Percentiles rank a stretch among this genome's conserved stretches.
These are phyloP conservation scores for Sphaerostilbella broomeana DNA, from an alignment of 2,329 filamentous ascomycete species.

Conservation along the genomic window DNA sequence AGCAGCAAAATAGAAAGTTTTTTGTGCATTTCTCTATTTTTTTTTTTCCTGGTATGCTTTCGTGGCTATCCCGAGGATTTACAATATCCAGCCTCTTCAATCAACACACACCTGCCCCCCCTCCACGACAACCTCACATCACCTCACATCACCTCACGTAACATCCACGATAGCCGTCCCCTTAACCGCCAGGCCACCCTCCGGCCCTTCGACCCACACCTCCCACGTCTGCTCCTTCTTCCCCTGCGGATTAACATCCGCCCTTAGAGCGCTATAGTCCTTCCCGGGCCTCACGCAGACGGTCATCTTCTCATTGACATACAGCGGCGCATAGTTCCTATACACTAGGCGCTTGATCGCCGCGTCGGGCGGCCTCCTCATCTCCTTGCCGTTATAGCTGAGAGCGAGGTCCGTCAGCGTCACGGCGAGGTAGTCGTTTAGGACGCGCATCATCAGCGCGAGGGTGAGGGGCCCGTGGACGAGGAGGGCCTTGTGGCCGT, in stretches of 20 bases:
- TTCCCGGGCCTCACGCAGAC: constrained; percentile 56
- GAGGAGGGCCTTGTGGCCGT: constrained; percentile 68
- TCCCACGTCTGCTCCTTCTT: constrained; percentile 41
- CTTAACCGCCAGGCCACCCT: constrained; percentile 58
- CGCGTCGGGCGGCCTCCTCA: too few species aligned
- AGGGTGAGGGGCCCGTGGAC: constrained; percentile 84
- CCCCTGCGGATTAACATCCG: constrained; percentile 36
- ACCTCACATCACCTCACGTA: background rate
- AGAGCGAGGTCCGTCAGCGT: too few species aligned
- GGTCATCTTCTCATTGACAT: constrained; percentile 62
- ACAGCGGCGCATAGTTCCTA: constrained; percentile 74
- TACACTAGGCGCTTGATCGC: constrained; percentile 56
- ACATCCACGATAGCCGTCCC: constrained; percentile 34
- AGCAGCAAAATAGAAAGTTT: too few species aligned
- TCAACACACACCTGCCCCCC: too few species aligned
- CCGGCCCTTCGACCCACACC: constrained; percentile 57
- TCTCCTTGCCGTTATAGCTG: background rate
- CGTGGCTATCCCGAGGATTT: too few species aligned
- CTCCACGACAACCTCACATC: too few species aligned
- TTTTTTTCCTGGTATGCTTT: too few species aligned
- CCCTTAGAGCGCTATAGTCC: too few species aligned
- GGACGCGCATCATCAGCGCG: constrained; percentile 64
- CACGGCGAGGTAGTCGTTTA: constrained; percentile 32
- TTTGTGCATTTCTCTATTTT: too few species aligned
- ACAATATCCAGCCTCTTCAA: too few species aligned